Conservation (phyloP, 1,284 basidiomycete genomes). For the Cerrena zonata region DNA sequence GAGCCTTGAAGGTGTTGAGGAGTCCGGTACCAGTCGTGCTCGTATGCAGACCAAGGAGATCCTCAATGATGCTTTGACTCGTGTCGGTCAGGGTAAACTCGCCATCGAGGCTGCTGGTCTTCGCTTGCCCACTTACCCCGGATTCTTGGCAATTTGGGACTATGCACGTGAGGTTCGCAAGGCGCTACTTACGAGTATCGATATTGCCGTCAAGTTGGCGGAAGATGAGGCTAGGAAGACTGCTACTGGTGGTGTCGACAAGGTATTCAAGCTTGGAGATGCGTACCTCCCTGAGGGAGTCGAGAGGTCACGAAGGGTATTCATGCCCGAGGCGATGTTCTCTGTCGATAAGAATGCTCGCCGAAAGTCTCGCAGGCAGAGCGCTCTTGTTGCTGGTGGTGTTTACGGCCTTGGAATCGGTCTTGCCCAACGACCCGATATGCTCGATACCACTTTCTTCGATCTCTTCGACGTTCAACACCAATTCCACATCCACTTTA, state of each 20-base stretch:
- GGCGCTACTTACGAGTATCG: constrained; percentile 76
- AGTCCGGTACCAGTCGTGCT: constrained; percentile 54
- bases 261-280: constrained; percentile 70
- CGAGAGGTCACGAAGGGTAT: constrained; percentile 77
- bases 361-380: constrained; percentile 38
- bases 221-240: constrained; percentile 79
- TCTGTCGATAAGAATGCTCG: constrained; percentile 48
- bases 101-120: constrained; percentile 46
- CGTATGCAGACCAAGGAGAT: constrained; percentile 57
- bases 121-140: constrained; percentile 80
- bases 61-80: constrained; percentile 71
- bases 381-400: constrained; percentile 65
- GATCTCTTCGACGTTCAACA: constrained; percentile 89
- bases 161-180: constrained; percentile 83
- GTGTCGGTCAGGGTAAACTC: constrained; percentile 71
- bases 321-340: constrained; percentile 97
- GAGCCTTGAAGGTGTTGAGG: constrained; percentile 76
- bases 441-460: constrained; percentile 68
- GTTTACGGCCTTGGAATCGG: constrained; percentile 71
- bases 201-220: constrained; percentile 73
- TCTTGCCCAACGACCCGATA: constrained; percentile 61
- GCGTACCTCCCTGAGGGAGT: constrained; percentile 76
- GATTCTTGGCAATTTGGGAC: constrained; percentile 81
- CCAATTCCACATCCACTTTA: constrained; percentile 65
- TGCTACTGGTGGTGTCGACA: constrained; percentile 67